These are phyloP conservation scores for Aspergillus sp. DNA, from an alignment of 2,329 filamentous ascomycete genomes.

Conservation along the genomic window DNA sequence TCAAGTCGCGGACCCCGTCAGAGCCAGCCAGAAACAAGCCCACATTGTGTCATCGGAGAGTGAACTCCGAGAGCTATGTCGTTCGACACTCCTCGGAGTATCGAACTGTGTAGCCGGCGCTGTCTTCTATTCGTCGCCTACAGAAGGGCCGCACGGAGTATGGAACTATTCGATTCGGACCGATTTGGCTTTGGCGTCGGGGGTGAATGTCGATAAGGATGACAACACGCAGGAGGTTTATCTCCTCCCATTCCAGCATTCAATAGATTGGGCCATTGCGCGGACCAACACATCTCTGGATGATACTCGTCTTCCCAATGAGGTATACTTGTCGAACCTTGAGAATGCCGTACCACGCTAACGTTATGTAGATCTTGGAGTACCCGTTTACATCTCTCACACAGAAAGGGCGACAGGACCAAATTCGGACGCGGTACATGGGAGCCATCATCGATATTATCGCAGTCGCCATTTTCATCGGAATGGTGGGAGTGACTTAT, in stretches of 20 bases:
- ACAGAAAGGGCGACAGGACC: conserved; percentile 61
- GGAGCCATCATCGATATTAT: conserved; percentile 70
- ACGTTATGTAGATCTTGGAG: conserved; percentile 47
- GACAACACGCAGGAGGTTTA: conserved; percentile 77
- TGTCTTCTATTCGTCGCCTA: conserved; percentile 72
- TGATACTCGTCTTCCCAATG: conserved; percentile 39
- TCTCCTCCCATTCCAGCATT: conserved; percentile 72
- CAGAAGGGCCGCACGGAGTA: conserved; percentile 60
- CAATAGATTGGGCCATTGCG: conserved; percentile 72
- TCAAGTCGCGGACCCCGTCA: conserved; percentile 57
- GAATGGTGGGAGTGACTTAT: conserved; percentile 77
- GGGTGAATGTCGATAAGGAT: conserved; percentile 61
- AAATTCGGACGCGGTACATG: conserved; percentile 70
- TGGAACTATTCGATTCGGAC: conserved; percentile 88
- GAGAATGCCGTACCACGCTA: conserved; percentile 3
- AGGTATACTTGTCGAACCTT: conserved; percentile 14
- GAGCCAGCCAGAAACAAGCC: conserved; percentile 45
- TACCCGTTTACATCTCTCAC: conserved; percentile 75
- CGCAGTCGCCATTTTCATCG: conserved; percentile 74
- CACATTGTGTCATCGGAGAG: conserved; percentile 53
- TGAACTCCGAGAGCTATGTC: conserved; percentile 63
- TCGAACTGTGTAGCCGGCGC: conserved; percentile 71
- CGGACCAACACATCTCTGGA: conserved; percentile 47
- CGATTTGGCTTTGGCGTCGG: conserved; percentile 66
- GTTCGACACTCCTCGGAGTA: conserved; percentile 62